Percentiles rank a stretch among this genome's conserved stretches.
These are phyloP conservation scores for Rhynchospora pubera DNA, from an alignment of 176 grass and related monocot species.

Conservation along the genomic window DNA sequence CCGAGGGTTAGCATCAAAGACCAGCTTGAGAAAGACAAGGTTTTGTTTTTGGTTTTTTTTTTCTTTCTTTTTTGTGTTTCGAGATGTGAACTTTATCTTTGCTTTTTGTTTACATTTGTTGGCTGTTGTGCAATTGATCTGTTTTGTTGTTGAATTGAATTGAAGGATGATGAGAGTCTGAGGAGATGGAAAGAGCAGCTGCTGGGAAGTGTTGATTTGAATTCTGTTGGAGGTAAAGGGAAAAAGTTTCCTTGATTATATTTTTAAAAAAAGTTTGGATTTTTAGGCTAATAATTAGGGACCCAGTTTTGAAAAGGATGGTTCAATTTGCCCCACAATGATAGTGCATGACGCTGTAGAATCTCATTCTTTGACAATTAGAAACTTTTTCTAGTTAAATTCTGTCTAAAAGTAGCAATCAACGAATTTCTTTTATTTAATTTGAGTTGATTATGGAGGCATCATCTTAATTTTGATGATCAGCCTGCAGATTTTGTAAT, in stretches of 20 bases:
- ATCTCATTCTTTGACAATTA: neutral
- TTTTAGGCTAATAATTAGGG: neutral
- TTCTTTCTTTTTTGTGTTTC: no score
- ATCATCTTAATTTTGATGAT: neutral
- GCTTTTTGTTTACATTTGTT: neutral
- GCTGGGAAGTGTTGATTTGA: conserved; percentile 80
- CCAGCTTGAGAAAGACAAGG: conserved; percentile 98
- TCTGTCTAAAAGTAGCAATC: neutral
- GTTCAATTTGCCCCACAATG: neutral
- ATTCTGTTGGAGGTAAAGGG: conserved; percentile 83
- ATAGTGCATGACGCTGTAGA: conserved; percentile 8
- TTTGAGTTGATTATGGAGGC: neutral
- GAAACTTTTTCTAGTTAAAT: neutral
- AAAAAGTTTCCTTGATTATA: neutral
- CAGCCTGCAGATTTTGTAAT: neutral
- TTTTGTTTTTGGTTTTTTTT: neutral
- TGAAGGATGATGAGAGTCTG: conserved; percentile 94
- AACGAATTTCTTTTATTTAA: neutral
- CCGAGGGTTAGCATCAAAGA: conserved; percentile 93
- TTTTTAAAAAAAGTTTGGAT: neutral
- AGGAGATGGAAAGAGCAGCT: conserved; percentile 97
- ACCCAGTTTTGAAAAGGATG: conserved; percentile 4
- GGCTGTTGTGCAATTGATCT: neutral
- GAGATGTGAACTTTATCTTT: neutral
- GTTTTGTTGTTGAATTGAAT: neutral